Evolutionary conservation across 192 early-diverging fungal species (phyloP), one percentile per base, ranked within the genome.

Genomic region (Entomortierella beljakovae): DNA sequence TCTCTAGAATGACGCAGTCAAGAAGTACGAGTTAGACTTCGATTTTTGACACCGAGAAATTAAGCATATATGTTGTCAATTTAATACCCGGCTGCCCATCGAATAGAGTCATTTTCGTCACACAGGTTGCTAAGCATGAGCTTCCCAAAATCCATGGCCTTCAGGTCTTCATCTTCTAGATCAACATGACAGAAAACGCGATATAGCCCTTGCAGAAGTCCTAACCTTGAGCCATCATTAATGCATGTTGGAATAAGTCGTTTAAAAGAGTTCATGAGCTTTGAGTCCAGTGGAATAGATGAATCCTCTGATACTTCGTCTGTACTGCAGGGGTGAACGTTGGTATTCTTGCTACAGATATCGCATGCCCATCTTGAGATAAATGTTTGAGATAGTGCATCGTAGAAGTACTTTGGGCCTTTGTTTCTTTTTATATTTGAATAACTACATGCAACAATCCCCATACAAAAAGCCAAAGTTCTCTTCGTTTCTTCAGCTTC

Each of bases 101-200:
- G 31, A 16, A 70, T 34, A 9, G 33, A 3, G 2, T 57, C 33
- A 28, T 35, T 48, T 18, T 31, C 16, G 37, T 70, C 67, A 22
- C 37, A 51, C n/a, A 79, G 32, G 3, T 64, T 54, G 0, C 10
- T 18, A 18, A 79, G 50, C 13, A 79, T 18, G 34, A 68, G 70
- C 40, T 51, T 55, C 8, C 66, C 67, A 33, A 79, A 70, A 22
- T 59, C 67, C n/a, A 60, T 26, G 10, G 60, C 25, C 26, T 38
- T 43, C 29, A 68, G 34, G 3, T 79, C 50, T 4, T 60, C 48
- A 11, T 42, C 37, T 2, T 20, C 20, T 4, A 70, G 23, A 15
- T 64, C 50, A 15, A 70, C 25, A 31, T 79, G 75, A 22, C 57
- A 65, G 33, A 70, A 79, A 1, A 70, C 68, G 22, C 61, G 75